Conservation (phyloP, 2,329 filamentous ascomycete genomes). For the Chaetomiaceae sp. region DNA sequence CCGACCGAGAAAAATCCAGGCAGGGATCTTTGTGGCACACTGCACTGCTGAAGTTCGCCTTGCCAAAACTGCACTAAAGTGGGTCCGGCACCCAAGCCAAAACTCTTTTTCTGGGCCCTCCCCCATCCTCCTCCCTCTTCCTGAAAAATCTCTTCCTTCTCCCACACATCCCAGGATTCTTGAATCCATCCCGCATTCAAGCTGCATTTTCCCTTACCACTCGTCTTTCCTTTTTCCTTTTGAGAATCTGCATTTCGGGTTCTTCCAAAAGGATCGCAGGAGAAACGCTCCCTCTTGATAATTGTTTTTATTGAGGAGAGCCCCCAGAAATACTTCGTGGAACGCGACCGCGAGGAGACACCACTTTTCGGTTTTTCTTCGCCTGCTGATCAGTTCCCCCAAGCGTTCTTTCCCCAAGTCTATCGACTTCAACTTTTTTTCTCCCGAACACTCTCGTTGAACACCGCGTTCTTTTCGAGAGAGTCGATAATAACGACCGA, state of each 20-base stretch:
- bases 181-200: conserved; percentile 29
- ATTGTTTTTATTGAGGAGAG: conserved; percentile 18
- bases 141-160: conserved; percentile 18
- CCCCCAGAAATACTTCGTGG: conserved; percentile 9
- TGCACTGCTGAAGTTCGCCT: conserved; percentile 14
- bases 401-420: conserved; percentile 17
- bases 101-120: conserved; percentile 20
- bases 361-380: conserved; percentile 15
- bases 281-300: conserved; percentile 30
- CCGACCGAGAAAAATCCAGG: conserved; percentile 4
- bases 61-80: conserved; percentile 19
- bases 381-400: conserved; percentile 8
- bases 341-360: conserved; percentile 14
- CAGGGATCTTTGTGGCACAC: conserved; percentile 8
- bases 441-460: conserved; percentile 25
- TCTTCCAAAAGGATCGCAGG: conserved; percentile 40
- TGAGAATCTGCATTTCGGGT: conserved; percentile 37
- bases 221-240: conserved; percentile 41
- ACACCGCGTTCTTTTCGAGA: conserved; percentile 28
- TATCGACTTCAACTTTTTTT: conserved; percentile 13
- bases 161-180: conserved; percentile 30
- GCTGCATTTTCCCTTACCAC: conserved; percentile 29
- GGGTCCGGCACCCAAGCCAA: conserved; percentile 23
- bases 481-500: conserved; percentile 14
- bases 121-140: not conserved